These are phyloP conservation scores for Neofusicoccum ribis DNA, from an alignment of 2,329 filamentous ascomycete genomes.

Conservation along the genomic window DNA sequence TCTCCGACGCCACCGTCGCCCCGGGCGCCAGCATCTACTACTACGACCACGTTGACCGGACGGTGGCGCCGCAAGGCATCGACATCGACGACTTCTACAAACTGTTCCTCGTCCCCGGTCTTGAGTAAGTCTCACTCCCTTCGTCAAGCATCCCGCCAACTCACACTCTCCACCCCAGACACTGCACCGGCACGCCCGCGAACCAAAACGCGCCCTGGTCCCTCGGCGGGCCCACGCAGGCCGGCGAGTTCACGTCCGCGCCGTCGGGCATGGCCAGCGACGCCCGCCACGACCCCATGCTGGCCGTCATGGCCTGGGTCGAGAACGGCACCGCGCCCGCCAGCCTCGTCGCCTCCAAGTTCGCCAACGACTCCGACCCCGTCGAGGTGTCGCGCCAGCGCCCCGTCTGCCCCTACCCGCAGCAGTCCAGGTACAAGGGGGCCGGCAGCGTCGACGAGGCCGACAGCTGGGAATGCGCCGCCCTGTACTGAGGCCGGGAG, in stretches of 20 bases:
- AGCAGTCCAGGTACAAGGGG: constrained; percentile 30
- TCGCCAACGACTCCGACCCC: constrained; percentile 29
- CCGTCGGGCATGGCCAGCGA: constrained; percentile 23
- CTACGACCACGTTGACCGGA: constrained; percentile 46
- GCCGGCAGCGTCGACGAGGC: constrained; percentile 19
- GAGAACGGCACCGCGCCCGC: constrained; percentile 40
- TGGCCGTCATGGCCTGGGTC: constrained; percentile 41
- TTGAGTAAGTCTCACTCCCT: constrained; percentile 25
- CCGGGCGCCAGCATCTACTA: constrained; percentile 55
- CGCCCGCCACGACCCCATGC: constrained; percentile 35
- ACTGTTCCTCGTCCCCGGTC: constrained; percentile 47
- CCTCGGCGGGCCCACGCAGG: constrained; percentile 42
- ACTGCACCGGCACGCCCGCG: constrained; percentile 40
- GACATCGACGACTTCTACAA: constrained; percentile 43
- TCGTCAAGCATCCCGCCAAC: too few relatives aligned
- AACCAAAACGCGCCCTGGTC: constrained; percentile 47
- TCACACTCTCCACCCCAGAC: constrained; percentile 19
- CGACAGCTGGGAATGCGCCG: too few relatives aligned
- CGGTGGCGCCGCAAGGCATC: constrained; percentile 36
- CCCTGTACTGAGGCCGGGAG: too few relatives aligned
- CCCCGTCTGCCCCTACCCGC: constrained; percentile 35
- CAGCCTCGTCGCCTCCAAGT: constrained; percentile 37
- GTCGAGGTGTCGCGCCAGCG: constrained; percentile 35
- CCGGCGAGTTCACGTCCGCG: constrained; percentile 21
- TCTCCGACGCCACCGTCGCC: constrained; percentile 49